A percentile compares a stretch with the other conserved stretches of the same genome.
Conservation (phyloP, 177 flowering plant genomes). For the Vitis hybrid region DNA sequence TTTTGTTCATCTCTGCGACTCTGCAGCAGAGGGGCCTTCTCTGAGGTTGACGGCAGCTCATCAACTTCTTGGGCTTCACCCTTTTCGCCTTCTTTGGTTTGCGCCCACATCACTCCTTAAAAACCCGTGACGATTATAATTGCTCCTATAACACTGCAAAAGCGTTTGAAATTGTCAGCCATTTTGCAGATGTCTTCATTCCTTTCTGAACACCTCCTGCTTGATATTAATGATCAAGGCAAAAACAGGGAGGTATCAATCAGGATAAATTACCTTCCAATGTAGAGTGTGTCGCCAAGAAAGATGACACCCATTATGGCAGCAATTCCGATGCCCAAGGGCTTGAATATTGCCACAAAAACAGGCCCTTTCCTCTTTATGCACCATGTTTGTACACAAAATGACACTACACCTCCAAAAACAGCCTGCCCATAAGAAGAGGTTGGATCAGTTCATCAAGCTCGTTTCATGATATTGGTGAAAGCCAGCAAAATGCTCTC, state of each 20-base stretch:
- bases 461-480: neutral
- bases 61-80: conserved; percentile 1
- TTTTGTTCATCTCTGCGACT: conserved; percentile 1
- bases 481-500: neutral
- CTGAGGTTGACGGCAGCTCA: conserved; percentile 1
- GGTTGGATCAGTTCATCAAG: neutral
- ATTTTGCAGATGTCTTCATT: neutral
- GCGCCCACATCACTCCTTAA: conserved; percentile 52
- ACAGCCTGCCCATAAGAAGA: conserved; percentile 28
- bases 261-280: conserved; percentile 46
- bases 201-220: too few relatives aligned
- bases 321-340: conserved; percentile 51
- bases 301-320: conserved; percentile 46
- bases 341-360: conserved; percentile 63
- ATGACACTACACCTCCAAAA: conserved; percentile 27
- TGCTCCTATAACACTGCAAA: conserved; percentile 47
- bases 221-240: too few relatives aligned
- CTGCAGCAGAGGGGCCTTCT: conserved; percentile 16
- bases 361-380: conserved; percentile 51
- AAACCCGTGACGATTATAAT: conserved; percentile 40
- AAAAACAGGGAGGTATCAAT: neutral
- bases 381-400: conserved; percentile 38
- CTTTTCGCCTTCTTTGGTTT: conserved; percentile 30
- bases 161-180: neutral
- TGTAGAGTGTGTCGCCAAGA: conserved; percentile 51